Percentiles rank a stretch among this genome's conserved stretches.
These are phyloP conservation scores for Pyrenophora seminiperda DNA, from an alignment of 2,329 filamentous ascomycete genomes.

Conservation along the genomic window DNA sequence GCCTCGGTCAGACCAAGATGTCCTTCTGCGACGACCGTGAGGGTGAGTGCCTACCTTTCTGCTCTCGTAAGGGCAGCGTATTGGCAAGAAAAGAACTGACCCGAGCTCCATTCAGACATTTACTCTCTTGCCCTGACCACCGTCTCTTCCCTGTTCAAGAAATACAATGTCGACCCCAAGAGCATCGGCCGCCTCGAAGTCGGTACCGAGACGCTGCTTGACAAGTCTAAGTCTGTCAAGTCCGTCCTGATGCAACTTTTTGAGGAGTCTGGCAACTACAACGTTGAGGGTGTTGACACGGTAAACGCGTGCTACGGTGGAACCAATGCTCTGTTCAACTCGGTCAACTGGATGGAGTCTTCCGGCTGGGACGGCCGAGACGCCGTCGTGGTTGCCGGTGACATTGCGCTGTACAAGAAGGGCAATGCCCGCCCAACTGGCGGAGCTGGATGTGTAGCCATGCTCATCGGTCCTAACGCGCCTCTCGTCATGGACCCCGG, in stretches of 20 bases:
- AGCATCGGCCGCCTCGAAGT: constrained; percentile 59
- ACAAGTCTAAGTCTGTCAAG: constrained; percentile 63
- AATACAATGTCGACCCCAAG: constrained; percentile 59
- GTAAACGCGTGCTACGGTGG: constrained; percentile 62
- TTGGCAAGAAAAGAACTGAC: constrained; percentile 18
- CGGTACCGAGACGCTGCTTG: constrained; percentile 60
- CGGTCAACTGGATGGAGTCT: constrained; percentile 60
- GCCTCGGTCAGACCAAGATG: constrained; percentile 61
- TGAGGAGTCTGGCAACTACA: constrained; percentile 57
- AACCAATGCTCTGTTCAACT: constrained; percentile 61
- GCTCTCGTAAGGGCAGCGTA: not conserved
- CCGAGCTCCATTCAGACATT: constrained; percentile 50
- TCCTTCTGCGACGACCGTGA: constrained; percentile 62
- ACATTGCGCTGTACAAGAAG: constrained; percentile 62
- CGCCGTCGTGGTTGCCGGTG: constrained; percentile 58
- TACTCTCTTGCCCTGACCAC: constrained; percentile 60
- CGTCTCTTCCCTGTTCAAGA: constrained; percentile 58
- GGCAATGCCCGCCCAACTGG: constrained; percentile 59
- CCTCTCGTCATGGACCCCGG: constrained; percentile 58
- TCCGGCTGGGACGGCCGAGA: constrained; percentile 60
- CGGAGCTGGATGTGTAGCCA: constrained; percentile 59
- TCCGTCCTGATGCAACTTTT: constrained; percentile 61
- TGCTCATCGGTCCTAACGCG: constrained; percentile 59
- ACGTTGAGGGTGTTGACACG: constrained; percentile 60
- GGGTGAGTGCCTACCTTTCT: constrained; percentile 43